Conservation (phyloP, 1,284 basidiomycete genomes). For the Apiotrichum sp. region DNA sequence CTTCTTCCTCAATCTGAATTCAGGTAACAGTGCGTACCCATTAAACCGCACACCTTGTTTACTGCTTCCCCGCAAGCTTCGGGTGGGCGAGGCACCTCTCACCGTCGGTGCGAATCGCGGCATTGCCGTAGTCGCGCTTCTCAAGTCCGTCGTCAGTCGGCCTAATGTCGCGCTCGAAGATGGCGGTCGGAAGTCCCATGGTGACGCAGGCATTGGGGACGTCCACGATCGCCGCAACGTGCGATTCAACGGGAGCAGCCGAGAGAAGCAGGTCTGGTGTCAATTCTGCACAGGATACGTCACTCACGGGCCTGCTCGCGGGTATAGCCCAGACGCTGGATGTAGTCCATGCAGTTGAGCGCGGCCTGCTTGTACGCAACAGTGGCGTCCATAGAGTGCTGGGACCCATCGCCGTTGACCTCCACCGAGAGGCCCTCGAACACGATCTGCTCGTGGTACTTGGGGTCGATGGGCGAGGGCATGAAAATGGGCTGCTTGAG, state of each 20-base stretch:
- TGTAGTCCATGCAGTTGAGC: slow-evolving; percentile 65
- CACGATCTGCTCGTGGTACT: slow-evolving; percentile 13
- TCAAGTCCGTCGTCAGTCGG: slow-evolving; percentile 58
- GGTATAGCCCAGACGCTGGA: slow-evolving; percentile 48
- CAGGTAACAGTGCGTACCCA: too few relatives aligned
- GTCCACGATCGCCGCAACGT: slow-evolving; percentile 67
- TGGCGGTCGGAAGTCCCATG: slow-evolving; percentile 61
- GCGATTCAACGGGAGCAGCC: slow-evolving; percentile 64
- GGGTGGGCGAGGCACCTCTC: slow-evolving; percentile 11
- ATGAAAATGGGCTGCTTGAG: slow-evolving; percentile 12
- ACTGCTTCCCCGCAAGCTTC: too few relatives aligned
- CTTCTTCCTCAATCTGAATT: too few relatives aligned
- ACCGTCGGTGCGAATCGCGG: slow-evolving; percentile 61
- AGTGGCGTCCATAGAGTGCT: slow-evolving; percentile 11
- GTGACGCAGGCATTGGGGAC: slow-evolving; percentile 72
- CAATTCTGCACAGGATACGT: not conserved
- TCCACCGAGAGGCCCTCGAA: slow-evolving; percentile 11
- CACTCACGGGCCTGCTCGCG: slow-evolving; percentile 58
- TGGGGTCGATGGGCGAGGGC: slow-evolving; percentile 15
- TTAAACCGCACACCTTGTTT: too few relatives aligned
- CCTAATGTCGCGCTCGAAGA: slow-evolving; percentile 67
- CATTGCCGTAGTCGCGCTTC: slow-evolving; percentile 58
- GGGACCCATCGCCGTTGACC: slow-evolving; percentile 11
- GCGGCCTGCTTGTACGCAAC: slow-evolving; percentile 66
- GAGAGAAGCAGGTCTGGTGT: slow-evolving; percentile 60